Conservation (phyloP, 169 alveolate genomes). For the Plasmodium gallinaceum region DNA sequence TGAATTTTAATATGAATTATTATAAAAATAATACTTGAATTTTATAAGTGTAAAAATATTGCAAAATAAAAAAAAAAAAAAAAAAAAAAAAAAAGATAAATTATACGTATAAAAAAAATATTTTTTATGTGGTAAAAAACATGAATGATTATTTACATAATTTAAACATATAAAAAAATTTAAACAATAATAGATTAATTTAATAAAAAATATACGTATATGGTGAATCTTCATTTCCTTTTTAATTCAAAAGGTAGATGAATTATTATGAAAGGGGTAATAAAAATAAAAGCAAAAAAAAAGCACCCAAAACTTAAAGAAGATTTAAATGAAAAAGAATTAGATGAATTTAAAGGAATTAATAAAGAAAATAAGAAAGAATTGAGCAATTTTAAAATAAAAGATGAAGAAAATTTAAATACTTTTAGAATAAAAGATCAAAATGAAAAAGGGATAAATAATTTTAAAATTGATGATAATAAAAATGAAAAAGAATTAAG, state of each 20-base stretch:
- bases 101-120: too few species aligned
- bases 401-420: neutral
- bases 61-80: too few species aligned
- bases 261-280: slow-evolving; percentile 30
- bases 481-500: neutral
- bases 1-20: too few species aligned
- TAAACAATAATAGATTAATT: too few species aligned
- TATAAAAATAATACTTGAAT: too few species aligned
- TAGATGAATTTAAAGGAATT: neutral
- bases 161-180: too few species aligned
- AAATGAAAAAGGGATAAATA: neutral
- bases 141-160: too few species aligned
- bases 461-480: neutral
- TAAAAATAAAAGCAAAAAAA: slow-evolving; percentile 20
- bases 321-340: slow-evolving; percentile 12
- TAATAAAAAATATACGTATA: neutral
- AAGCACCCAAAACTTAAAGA: slow-evolving; percentile 1
- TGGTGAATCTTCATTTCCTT: neutral
- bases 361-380: neutral
- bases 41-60: too few species aligned
- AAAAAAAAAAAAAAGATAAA: too few species aligned
- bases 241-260: neutral
- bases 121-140: too few species aligned
- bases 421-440: neutral
- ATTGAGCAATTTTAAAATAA: neutral